These are phyloP conservation scores for Diospyros lotus DNA, from an alignment of 148 eudicot genomes.

Conservation along the genomic window DNA sequence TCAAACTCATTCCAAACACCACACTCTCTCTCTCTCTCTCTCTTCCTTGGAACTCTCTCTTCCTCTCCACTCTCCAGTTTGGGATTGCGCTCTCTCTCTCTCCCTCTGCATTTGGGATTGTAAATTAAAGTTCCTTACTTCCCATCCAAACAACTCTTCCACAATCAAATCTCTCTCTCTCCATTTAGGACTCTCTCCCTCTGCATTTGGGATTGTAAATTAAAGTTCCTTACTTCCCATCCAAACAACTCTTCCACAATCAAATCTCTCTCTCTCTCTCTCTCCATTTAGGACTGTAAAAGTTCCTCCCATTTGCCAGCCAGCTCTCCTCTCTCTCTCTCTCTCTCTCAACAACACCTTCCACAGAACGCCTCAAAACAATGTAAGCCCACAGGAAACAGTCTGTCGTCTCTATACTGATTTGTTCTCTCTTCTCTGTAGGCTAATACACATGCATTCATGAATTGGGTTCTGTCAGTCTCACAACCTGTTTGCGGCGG, in stretches of 20 bases:
- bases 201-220: too few species aligned
- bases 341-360: constrained; percentile 9
- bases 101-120: too few species aligned
- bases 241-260: too few species aligned
- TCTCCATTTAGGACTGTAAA: too few species aligned
- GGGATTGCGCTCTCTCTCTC: too few species aligned
- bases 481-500: constrained; percentile 1
- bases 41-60: not conserved
- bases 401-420: not conserved
- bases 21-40: not conserved
- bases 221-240: too few species aligned
- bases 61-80: not conserved
- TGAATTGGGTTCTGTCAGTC: constrained; percentile 33
- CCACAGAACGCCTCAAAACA: not conserved
- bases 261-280: too few species aligned
- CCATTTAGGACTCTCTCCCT: too few species aligned
- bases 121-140: too few species aligned
- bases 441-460: constrained; percentile 48
- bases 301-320: too few species aligned
- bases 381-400: not conserved
- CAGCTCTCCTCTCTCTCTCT: not conserved
- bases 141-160: too few species aligned
- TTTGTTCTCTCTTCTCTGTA: not conserved
- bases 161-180: too few species aligned
- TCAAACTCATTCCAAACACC: not conserved